Conservation (phyloP, 768 basidiomycete genomes). For the Candolleomyces eurysporus region DNA sequence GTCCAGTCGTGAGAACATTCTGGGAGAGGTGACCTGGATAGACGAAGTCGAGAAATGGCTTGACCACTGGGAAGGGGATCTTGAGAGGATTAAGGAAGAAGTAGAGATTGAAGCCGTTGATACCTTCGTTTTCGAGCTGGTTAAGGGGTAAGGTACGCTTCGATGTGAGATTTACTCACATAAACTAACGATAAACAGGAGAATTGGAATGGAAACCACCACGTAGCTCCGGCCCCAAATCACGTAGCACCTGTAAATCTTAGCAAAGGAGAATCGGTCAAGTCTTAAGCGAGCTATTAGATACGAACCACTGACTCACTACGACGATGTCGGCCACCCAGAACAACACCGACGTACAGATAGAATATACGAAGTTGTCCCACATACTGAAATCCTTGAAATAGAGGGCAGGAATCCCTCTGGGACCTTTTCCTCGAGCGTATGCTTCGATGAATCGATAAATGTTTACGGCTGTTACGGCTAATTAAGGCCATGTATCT, state of each 20-base stretch:
- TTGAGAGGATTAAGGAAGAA: conserved; percentile 21
- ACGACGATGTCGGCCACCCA: conserved; percentile 28
- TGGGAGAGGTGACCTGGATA: conserved; percentile 25
- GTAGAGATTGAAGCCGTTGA: conserved; percentile 19
- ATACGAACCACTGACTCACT: conserved; percentile 13
- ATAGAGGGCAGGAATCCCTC: conserved; percentile 12
- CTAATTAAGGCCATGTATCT: neutral
- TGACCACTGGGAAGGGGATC: conserved; percentile 1
- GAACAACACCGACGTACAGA: conserved; percentile 22
- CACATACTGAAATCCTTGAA: conserved; percentile 22
- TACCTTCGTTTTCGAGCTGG: conserved; percentile 7
- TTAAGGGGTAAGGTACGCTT: neutral
- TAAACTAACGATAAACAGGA: conserved; percentile 18
- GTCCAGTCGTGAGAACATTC: conserved; percentile 25
- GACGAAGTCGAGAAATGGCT: conserved; percentile 18
- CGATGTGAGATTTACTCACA: conserved; percentile 16
- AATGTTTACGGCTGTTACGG: conserved; percentile 12
- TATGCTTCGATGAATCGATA: conserved; percentile 23
- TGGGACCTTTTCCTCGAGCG: conserved; percentile 17
- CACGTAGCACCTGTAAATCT: conserved; percentile 30
- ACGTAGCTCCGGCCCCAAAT: conserved; percentile 22
- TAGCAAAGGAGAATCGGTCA: neutral
- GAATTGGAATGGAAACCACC: conserved; percentile 20
- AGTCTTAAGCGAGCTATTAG: neutral
- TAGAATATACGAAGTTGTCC: conserved; percentile 22